A percentile compares a stretch with the other conserved stretches of the same genome.
Evolutionary conservation across 192 early-diverging fungal species (phyloP).

Genomic region (Mortierella hygrophila): DNA sequence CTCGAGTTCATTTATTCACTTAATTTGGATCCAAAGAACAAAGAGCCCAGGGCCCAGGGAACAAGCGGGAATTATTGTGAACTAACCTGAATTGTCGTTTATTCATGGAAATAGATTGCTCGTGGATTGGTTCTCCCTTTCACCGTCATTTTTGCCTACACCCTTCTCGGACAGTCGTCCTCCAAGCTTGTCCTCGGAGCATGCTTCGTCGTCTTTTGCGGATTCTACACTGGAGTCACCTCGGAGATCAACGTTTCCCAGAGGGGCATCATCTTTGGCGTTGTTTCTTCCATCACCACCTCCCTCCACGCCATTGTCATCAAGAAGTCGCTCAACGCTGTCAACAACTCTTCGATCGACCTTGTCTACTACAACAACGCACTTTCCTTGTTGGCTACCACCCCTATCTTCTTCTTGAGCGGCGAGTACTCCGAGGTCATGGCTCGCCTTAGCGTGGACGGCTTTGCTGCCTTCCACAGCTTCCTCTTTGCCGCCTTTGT

Average conservation of each 20-base stretch:
- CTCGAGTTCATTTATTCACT: background rate
- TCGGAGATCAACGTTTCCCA: conserved; percentile 51
- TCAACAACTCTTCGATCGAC: conserved; percentile 66
- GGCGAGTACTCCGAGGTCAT: conserved; percentile 51
- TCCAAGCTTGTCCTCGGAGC: conserved; percentile 52
- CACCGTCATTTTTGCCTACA: conserved; percentile 62
- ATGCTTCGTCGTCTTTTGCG: conserved; percentile 64
- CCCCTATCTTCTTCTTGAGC: conserved; percentile 63
- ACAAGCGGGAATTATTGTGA: background rate
- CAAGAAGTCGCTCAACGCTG: conserved; percentile 62
- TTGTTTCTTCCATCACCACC: conserved; percentile 66
- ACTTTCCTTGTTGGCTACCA: conserved; percentile 56
- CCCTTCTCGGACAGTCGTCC: conserved; percentile 56
- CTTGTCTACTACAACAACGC: conserved; percentile 76
- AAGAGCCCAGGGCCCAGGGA: background rate
- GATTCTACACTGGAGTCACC: conserved; percentile 67
- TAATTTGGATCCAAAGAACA: background rate
- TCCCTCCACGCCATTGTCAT: conserved; percentile 73
- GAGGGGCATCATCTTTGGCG: conserved; percentile 63
- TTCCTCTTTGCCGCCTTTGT: conserved; percentile 58
- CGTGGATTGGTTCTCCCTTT: conserved; percentile 70
- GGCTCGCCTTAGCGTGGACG: background rate
- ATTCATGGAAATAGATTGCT: conserved; percentile 58
- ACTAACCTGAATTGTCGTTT: background rate
- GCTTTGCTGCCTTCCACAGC: conserved; percentile 18